Conservation (phyloP, 2,329 filamentous ascomycete genomes). For the Aspergillus udagawae region DNA sequence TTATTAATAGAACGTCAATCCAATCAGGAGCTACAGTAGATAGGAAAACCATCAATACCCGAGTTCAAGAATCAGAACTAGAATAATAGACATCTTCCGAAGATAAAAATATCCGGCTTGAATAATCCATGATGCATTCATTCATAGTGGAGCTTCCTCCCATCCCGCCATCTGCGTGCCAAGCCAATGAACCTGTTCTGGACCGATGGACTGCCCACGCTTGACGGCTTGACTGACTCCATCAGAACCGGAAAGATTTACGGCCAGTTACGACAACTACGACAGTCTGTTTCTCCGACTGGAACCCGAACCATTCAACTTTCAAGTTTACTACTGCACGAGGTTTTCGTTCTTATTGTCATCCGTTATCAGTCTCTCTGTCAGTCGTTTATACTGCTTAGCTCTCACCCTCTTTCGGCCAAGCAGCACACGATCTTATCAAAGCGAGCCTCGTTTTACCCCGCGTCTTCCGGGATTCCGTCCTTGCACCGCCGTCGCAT, state of each 20-base stretch:
- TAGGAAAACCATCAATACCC: background rate
- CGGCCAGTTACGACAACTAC: slow-evolving; percentile 5
- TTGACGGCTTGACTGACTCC: background rate
- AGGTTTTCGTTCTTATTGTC: background rate
- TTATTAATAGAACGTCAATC: background rate
- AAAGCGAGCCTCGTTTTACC: slow-evolving; percentile 14
- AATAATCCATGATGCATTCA: background rate
- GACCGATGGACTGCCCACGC: background rate
- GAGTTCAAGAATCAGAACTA: background rate
- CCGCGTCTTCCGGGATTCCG: slow-evolving; percentile 16
- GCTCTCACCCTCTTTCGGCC: slow-evolving; percentile 2
- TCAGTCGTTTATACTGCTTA: background rate
- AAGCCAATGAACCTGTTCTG: background rate
- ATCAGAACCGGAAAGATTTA: background rate
- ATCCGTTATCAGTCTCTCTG: background rate
- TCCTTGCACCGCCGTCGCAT: slow-evolving; percentile 7
- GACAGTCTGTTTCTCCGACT: background rate
- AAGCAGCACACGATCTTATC: slow-evolving; percentile 17
- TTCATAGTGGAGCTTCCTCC: background rate
- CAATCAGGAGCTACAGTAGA: background rate
- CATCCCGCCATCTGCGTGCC: background rate
- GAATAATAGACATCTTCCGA: background rate
- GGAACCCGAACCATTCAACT: background rate
- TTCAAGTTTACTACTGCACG: background rate
- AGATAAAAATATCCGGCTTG: background rate